These are phyloP conservation scores for Gossypium lobatum DNA, from an alignment of 441 rosid species.

Conservation along the genomic window DNA sequence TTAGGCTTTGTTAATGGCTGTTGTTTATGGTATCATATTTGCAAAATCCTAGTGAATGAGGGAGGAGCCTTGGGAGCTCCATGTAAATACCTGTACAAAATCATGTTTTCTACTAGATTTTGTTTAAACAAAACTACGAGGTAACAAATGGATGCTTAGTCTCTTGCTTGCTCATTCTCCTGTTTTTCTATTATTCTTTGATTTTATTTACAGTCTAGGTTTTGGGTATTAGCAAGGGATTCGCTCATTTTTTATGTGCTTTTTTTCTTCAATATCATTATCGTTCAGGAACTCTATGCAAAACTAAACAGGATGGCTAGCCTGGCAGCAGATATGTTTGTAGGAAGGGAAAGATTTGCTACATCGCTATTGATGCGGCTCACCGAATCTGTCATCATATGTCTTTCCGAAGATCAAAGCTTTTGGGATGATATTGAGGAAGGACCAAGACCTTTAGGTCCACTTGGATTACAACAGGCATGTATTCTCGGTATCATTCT, in stretches of 20 bases:
- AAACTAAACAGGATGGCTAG: conserved; percentile 81
- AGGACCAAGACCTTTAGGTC: conserved; percentile 88
- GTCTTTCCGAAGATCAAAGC: conserved; percentile 95
- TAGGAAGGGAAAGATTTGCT: conserved; percentile 94
- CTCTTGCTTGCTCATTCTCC: background rate
- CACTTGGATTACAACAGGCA: conserved; percentile 90
- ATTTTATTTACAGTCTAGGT: background rate
- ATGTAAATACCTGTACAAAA: background rate
- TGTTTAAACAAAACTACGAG: background rate
- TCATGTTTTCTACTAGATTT: background rate
- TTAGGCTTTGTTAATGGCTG: background rate
- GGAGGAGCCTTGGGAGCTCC: background rate
- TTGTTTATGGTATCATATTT: background rate
- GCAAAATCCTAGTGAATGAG: background rate
- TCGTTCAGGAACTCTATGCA: conserved; percentile 69
- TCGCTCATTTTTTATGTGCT: background rate
- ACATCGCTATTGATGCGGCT: conserved; percentile 86
- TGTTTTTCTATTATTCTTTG: background rate
- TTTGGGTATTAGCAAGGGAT: background rate
- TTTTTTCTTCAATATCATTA: conserved; percentile 1
- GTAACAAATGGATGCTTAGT: background rate
- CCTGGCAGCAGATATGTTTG: conserved; percentile 93
- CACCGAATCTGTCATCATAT: conserved; percentile 87
- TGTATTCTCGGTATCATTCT: conserved; percentile 17
- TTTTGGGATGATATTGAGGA: conserved; percentile 98